A percentile compares a stretch with the other conserved stretches of the same genome.
These are phyloP conservation scores for Syncephalastrum racemosum DNA, from an alignment of 371 early-diverging fungal genomes.

Conservation along the genomic window DNA sequence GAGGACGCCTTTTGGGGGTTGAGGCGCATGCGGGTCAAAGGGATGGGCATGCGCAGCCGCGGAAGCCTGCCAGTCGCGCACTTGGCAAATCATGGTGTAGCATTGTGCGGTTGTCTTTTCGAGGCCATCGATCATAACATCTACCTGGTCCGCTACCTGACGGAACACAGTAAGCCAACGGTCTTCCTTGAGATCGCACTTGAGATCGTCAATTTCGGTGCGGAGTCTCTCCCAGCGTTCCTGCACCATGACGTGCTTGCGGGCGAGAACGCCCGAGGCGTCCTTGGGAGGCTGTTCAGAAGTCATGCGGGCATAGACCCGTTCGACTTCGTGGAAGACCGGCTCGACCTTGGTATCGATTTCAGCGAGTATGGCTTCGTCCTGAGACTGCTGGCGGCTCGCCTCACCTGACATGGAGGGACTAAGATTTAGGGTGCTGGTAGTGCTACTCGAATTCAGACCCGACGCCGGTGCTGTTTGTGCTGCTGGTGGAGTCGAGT, in stretches of 20 bases:
- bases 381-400: slow-evolving; percentile 6
- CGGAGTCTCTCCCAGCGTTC: slow-evolving; percentile 50
- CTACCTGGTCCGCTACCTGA: slow-evolving; percentile 59
- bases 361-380: slow-evolving; percentile 31
- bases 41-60: slow-evolving; percentile 1
- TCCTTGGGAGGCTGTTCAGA: slow-evolving; percentile 32
- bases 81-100: slow-evolving; percentile 47
- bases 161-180: slow-evolving; percentile 63
- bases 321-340: slow-evolving; percentile 49
- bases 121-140: slow-evolving; percentile 61
- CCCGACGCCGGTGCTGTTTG: no score
- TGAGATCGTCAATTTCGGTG: slow-evolving; percentile 49
- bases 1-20: slow-evolving; percentile 22
- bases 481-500: no score
- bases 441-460: no score
- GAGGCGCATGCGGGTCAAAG: slow-evolving; percentile 9
- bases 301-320: slow-evolving; percentile 47
- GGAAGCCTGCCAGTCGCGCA: slow-evolving; percentile 34
- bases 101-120: slow-evolving; percentile 58
- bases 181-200: slow-evolving; percentile 62
- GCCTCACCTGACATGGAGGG: neutral
- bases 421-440: no score
- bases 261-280: slow-evolving; percentile 32
- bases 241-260: slow-evolving; percentile 36
- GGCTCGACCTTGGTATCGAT: slow-evolving; percentile 57